Conservation (phyloP, 441 rosid genomes). For the Populus trichocarpa region DNA sequence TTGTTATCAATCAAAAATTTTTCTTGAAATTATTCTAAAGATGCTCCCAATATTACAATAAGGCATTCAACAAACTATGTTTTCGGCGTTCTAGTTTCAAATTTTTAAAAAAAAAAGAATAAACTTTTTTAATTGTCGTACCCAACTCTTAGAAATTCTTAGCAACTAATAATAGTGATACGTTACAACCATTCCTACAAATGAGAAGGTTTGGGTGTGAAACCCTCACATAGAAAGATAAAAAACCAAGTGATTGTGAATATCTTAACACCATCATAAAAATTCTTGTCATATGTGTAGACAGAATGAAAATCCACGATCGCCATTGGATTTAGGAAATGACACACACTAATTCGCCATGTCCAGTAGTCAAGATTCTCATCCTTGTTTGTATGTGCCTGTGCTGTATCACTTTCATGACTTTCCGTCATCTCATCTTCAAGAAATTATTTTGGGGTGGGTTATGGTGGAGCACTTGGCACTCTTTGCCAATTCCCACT, state of each 20-base stretch:
- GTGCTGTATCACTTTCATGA: not conserved
- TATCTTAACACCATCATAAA: not conserved
- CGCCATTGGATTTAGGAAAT: conserved; percentile 19
- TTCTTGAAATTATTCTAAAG: too few relatives aligned
- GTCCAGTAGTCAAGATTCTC: conserved; percentile 38
- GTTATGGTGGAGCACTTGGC: not conserved
- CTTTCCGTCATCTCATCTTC: not conserved
- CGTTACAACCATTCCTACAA: not conserved
- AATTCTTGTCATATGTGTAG: conserved; percentile 7
- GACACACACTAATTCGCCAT: conserved; percentile 12
- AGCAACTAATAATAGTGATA: not conserved
- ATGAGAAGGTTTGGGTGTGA: not conserved
- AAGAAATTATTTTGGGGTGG: not conserved
- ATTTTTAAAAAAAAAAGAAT: too few relatives aligned
- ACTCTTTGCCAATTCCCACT: not conserved
- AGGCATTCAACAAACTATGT: too few relatives aligned
- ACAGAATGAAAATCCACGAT: conserved; percentile 15
- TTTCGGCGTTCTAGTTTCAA: too few relatives aligned
- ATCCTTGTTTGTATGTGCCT: conserved; percentile 19
- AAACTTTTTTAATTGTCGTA: too few relatives aligned
- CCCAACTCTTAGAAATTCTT: not conserved
- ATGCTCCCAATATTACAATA: too few relatives aligned
- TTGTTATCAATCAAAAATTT: too few relatives aligned
- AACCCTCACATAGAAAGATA: not conserved
- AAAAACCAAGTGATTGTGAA: not conserved